Conservation (phyloP, 2,329 filamentous ascomycete species). For the Myrmaecium sp. region DNA sequence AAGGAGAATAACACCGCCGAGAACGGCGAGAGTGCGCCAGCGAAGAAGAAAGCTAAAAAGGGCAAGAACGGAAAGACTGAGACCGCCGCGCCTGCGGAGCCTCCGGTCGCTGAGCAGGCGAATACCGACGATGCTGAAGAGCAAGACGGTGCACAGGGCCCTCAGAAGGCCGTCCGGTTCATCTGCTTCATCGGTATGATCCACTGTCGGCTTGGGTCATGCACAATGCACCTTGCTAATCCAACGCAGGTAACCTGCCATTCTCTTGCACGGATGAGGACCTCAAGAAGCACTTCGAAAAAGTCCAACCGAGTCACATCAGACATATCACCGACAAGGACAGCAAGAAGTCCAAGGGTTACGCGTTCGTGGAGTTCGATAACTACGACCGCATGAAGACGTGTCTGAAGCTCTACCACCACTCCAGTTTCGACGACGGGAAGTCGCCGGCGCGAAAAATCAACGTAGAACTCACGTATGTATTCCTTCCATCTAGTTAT, state of each 20-base stretch:
- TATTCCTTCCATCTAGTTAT: slow-evolving; percentile 8
- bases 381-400: slow-evolving; percentile 82
- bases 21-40: slow-evolving; percentile 7
- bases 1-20: slow-evolving; percentile 10
- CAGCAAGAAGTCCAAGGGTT: slow-evolving; percentile 20
- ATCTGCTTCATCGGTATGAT: slow-evolving; percentile 60
- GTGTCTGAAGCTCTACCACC: slow-evolving; percentile 79
- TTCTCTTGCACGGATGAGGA: slow-evolving; percentile 58
- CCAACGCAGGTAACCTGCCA: slow-evolving; percentile 63
- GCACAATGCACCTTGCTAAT: not conserved
- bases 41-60: slow-evolving; percentile 13
- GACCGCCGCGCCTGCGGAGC: slow-evolving; percentile 3
- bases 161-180: slow-evolving; percentile 40
- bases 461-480: slow-evolving; percentile 80
- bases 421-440: slow-evolving; percentile 53
- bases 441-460: slow-evolving; percentile 53
- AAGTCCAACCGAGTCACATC: slow-evolving; percentile 51
- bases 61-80: slow-evolving; percentile 10
- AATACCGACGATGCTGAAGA: slow-evolving; percentile 8
- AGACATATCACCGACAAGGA: slow-evolving; percentile 32
- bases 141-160: slow-evolving; percentile 4
- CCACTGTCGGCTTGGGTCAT: not conserved
- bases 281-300: slow-evolving; percentile 60
- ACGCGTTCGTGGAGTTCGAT: slow-evolving; percentile 62
- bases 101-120: not conserved